Evolutionary conservation across 1,139 yeast species (phyloP).

Genomic region (Saccharomyces uvarum): DNA sequence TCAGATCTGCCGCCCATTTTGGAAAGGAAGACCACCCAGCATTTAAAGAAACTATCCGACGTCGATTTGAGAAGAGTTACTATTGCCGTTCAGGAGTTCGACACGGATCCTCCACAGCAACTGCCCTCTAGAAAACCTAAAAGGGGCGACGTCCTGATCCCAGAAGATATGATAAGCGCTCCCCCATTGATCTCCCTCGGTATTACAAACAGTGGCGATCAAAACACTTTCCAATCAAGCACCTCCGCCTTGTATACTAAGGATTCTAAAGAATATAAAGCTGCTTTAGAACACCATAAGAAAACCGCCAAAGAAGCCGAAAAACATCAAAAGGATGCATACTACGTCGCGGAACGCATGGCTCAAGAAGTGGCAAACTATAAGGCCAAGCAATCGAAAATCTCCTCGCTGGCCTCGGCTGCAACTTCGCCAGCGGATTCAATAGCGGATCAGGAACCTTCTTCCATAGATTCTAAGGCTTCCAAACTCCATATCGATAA

Average conservation of each 20-base stretch:
- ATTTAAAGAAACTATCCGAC: constrained; percentile 30
- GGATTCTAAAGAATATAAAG: constrained; percentile 41
- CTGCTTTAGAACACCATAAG: constrained; percentile 52
- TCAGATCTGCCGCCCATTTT: background rate
- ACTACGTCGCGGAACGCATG: constrained; percentile 55
- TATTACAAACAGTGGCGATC: constrained; percentile 35
- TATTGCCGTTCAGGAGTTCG: constrained; percentile 63
- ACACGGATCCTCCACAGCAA: constrained; percentile 87
- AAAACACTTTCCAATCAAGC: background rate
- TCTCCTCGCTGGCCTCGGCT: constrained; percentile 5
- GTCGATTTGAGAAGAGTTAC: constrained; percentile 52
- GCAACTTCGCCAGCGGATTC: constrained; percentile 1
- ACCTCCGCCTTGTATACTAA: constrained; percentile 34
- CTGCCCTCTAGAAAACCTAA: constrained; percentile 83
- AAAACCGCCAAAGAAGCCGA: constrained; percentile 51
- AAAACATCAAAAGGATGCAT: constrained; percentile 68
- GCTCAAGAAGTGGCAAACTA: constrained; percentile 52
- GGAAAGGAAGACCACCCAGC: constrained; percentile 32
- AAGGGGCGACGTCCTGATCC: constrained; percentile 70
- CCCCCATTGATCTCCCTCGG: constrained; percentile 63
- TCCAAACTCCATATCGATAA: constrained; percentile 42
- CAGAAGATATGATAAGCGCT: constrained; percentile 55
- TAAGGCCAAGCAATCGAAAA: constrained; percentile 7
- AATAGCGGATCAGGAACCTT: constrained; percentile 12
- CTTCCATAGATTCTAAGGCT: constrained; percentile 27